Conservation (phyloP, 2,329 filamentous ascomycete species). For the Verticillium tricorpus region DNA sequence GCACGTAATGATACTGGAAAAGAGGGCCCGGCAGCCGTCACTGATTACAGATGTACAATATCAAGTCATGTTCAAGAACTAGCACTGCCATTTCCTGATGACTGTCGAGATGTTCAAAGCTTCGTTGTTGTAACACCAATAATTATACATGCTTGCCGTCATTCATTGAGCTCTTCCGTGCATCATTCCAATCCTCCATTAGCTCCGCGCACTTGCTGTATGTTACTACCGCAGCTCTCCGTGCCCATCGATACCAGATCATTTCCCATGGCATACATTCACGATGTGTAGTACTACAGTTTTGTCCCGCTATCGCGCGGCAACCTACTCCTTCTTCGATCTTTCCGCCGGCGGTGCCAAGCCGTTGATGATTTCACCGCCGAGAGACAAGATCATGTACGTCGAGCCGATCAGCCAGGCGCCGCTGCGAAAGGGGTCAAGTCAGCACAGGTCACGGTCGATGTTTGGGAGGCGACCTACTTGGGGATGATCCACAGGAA, state of each 20-base stretch:
- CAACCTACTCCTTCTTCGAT: slow-evolving; percentile 34
- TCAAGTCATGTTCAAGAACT: no score
- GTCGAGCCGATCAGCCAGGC: slow-evolving; percentile 49
- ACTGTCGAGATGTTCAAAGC: no score
- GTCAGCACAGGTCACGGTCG: not conserved
- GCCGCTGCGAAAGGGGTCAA: slow-evolving; percentile 31
- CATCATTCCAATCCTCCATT: no score
- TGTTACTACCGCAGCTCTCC: no score
- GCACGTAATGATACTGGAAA: not conserved
- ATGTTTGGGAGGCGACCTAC: slow-evolving; percentile 30
- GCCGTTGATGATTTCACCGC: slow-evolving; percentile 42
- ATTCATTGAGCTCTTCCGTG: no score
- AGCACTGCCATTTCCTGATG: no score
- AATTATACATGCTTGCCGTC: no score
- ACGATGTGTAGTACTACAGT: not conserved
- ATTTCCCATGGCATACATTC: not conserved
- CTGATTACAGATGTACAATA: not conserved
- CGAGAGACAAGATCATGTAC: slow-evolving; percentile 46
- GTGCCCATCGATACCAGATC: no score
- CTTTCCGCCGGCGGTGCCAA: slow-evolving; percentile 33
- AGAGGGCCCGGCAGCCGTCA: not conserved
- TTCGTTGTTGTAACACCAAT: no score
- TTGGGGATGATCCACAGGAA: slow-evolving; percentile 56
- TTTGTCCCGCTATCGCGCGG: no score
- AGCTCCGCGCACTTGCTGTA: no score